Evolutionary conservation across 345 rosid genomes (phyloP).

Genomic region (Geranium rotundifolium): DNA sequence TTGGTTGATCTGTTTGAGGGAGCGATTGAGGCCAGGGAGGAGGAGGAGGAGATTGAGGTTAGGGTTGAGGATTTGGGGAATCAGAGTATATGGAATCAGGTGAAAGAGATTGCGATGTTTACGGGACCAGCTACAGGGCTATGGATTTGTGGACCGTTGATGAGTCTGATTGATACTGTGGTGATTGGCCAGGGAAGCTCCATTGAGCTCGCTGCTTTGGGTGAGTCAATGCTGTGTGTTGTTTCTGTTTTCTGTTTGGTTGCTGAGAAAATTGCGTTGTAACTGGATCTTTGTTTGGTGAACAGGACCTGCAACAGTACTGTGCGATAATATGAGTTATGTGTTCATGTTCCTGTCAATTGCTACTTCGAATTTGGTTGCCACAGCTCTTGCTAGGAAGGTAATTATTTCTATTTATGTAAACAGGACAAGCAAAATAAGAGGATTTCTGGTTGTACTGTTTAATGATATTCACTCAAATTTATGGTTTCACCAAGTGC

Average conservation of each 20-base stretch:
- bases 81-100: constrained; percentile 64
- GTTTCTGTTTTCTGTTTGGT: constrained; percentile 3
- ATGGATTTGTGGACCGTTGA: constrained; percentile 86
- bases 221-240: constrained; percentile 15
- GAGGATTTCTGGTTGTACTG: neutral
- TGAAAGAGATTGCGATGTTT: constrained; percentile 71
- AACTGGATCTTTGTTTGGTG: neutral
- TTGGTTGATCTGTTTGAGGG: constrained; percentile 4
- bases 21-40: neutral
- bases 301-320: constrained; percentile 47
- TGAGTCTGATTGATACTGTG: constrained; percentile 91
- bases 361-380: constrained; percentile 46
- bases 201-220: constrained; percentile 85
- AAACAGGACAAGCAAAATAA: neutral
- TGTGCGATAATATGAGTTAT: constrained; percentile 40
- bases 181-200: constrained; percentile 91
- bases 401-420: constrained; percentile 11
- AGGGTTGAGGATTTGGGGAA: constrained; percentile 34
- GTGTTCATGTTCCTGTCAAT: constrained; percentile 48
- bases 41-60: constrained; percentile 9
- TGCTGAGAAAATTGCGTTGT: constrained; percentile 3
- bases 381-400: constrained; percentile 38
- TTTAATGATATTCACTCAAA: too few relatives aligned
- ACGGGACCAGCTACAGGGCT: constrained; percentile 87
- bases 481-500: too few relatives aligned